A percentile compares a stretch with the other conserved stretches of the same genome.
These are phyloP conservation scores for Ophiocordyceps sinensis DNA, from an alignment of 2,329 filamentous ascomycete species.

Conservation along the genomic window DNA sequence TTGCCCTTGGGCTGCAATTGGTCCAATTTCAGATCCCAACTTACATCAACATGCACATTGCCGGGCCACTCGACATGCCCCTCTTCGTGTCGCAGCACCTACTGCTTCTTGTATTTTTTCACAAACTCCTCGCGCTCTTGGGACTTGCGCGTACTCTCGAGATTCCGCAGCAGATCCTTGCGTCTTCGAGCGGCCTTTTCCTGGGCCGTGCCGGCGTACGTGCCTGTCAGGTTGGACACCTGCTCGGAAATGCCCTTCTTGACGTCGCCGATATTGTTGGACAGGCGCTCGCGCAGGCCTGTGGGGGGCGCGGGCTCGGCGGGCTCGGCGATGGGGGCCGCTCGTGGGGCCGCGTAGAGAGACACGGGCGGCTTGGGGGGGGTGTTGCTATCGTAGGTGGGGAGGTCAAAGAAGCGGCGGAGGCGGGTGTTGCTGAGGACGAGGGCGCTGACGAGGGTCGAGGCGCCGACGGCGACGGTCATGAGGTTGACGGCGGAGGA, in stretches of 20 bases:
- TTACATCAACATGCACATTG: too few relatives aligned
- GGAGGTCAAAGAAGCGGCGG: conserved; percentile 23
- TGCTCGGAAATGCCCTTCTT: conserved; percentile 22
- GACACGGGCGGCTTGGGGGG: not conserved
- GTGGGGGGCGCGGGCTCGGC: conserved; percentile 15
- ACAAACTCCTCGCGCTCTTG: conserved; percentile 23
- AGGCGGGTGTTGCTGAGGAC: conserved; percentile 23
- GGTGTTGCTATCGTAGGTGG: conserved; percentile 8
- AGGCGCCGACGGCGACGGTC: conserved; percentile 24
- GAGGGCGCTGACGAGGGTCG: conserved; percentile 20
- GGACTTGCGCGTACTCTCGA: conserved; percentile 20
- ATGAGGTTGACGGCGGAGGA: conserved; percentile 35
- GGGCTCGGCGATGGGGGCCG: conserved; percentile 20
- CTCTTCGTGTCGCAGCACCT: not conserved
- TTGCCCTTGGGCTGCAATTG: too few relatives aligned
- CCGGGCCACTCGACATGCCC: too few relatives aligned
- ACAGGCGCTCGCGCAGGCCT: conserved; percentile 17
- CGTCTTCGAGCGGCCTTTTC: conserved; percentile 21
- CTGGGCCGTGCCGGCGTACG: conserved; percentile 15
- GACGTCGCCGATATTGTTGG: conserved; percentile 18
- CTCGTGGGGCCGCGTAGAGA: not conserved
- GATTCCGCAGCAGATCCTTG: conserved; percentile 17
- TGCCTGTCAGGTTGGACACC: conserved; percentile 19
- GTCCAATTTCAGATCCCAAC: too few relatives aligned
- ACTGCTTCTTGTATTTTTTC: conserved; percentile 23